phyloP scores from a whole-genome alignment of 169 alveolate genomes.

The Plasmodium malariae region DNA sequence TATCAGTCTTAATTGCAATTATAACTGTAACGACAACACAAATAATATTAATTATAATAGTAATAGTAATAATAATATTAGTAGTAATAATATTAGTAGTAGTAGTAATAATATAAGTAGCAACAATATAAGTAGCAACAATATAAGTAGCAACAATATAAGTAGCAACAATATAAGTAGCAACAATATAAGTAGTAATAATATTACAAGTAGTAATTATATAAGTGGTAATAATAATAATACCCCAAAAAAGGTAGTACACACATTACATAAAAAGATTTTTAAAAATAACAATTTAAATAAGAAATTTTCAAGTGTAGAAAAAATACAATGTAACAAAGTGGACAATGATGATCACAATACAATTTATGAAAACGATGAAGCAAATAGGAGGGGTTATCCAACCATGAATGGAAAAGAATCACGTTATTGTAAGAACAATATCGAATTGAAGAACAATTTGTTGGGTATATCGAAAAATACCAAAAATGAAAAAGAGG shows the following conservation, averaged over 20 bases:
- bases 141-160: too few species aligned
- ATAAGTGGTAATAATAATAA: too few species aligned
- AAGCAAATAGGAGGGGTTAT: not conserved
- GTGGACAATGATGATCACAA: not conserved
- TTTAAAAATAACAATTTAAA: conserved; percentile 3
- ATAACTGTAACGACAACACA: too few species aligned
- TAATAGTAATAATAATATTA: too few species aligned
- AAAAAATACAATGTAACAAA: not conserved
- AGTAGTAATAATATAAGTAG: too few species aligned
- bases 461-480: not conserved
- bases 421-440: conserved; percentile 11
- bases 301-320: not conserved
- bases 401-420: not conserved
- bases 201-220: too few species aligned
- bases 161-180: too few species aligned
- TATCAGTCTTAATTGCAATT: too few species aligned
- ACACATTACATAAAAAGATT: conserved; percentile 19
- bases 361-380: not conserved
- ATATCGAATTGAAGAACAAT: not conserved
- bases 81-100: too few species aligned
- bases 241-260: not conserved
- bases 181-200: too few species aligned
- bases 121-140: too few species aligned
- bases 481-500: not conserved
- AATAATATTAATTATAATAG: too few species aligned